Base-by-base conservation (phyloP, 2,329 filamentous ascomycete genomes). In the Byssochlamys sp. region DNA sequence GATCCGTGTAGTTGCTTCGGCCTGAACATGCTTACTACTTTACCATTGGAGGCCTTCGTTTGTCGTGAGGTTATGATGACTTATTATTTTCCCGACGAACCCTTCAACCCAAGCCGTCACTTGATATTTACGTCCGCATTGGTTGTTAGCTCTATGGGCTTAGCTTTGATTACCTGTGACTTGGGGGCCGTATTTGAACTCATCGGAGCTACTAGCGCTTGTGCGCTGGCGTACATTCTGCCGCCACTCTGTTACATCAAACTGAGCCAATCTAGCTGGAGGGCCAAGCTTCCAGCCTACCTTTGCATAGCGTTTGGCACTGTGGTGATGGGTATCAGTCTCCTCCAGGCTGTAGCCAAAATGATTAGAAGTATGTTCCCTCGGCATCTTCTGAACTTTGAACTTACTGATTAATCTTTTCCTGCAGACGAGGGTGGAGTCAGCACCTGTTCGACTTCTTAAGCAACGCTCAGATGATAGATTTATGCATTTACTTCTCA, bases 21-120 rank as follows among this genome's bases (percentile, higher is more conserved):
- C 1, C 82, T 99, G 63, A 99, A 99, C 80, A 99, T 99, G 94
- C 84, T 99, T 67, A 96, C 94, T 12, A 97, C 94, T 1, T 80
- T 99, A 35, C 94, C 94, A 0, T 86, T 99, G 59, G 94, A 99
- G 78, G 91, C 91, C 14, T 99, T 99, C 72, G 94, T 99, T 56
- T 99, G 94, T 74, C 85, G 94, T 68, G 94, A 96, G 74, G 91
- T 96, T 62, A 95, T 96, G 89, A 83, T 90, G 64, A 91, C 90
- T 62, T 96, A 95, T 69, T 88, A 82, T 72, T 87, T 85, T 63
- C 81, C 84, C 1, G 77, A 81, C 58, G 82, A 90, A 64, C 87
- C 88, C 0, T 95, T 91, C 77, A 86, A 91, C 71, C 84, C 90
- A 66, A 86, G 86, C 61, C 84, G 91, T 50, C 94, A 99, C 73